Percentiles rank a stretch among this genome's conserved stretches.
phyloP scores from a whole-genome alignment of 2,329 filamentous ascomycete genomes.

The Basipetospora chlamydospora region DNA sequence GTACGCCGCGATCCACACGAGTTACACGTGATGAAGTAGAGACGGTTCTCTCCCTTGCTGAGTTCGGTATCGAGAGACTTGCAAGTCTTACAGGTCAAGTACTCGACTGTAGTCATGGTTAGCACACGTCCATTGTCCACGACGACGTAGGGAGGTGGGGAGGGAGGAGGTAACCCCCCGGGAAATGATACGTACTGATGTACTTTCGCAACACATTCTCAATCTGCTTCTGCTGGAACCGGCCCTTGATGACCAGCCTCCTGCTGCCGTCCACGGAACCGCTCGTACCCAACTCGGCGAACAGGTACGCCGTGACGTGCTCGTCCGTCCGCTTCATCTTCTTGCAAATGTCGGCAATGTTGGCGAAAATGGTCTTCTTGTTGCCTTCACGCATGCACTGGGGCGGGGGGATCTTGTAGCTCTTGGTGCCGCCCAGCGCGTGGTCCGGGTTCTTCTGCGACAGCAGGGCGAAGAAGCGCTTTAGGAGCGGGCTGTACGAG shows the following conservation, averaged over 20 bases:
- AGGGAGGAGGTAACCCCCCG: neutral
- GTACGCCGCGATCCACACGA: conserved; percentile 69
- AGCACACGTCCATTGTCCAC: conserved; percentile 10
- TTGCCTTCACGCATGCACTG: conserved; percentile 99
- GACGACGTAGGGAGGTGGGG: neutral
- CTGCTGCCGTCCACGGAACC: conserved; percentile 88
- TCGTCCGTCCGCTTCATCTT: conserved; percentile 98
- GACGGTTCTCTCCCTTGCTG: conserved; percentile 96
- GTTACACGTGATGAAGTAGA: conserved; percentile 96
- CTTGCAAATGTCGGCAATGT: conserved; percentile 97
- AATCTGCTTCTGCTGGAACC: conserved; percentile 99
- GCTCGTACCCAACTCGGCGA: conserved; percentile 94
- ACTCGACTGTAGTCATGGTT: conserved; percentile 52
- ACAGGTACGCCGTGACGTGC: conserved; percentile 92
- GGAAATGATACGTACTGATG: conserved; percentile 45
- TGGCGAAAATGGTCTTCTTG: conserved; percentile 99
- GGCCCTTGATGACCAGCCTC: conserved; percentile 94
- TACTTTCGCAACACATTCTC: conserved; percentile 94
- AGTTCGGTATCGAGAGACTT: conserved; percentile 87
- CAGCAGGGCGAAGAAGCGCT: conserved; percentile 87
- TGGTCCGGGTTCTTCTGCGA: conserved; percentile 96
- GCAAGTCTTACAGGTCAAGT: conserved; percentile 98
- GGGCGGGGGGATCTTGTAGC: conserved; percentile 97
- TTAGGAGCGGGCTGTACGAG: conserved; percentile 72
- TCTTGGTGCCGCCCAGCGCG: conserved; percentile 73